Percentiles rank a stretch among this genome's conserved stretches.
Conservation (phyloP, 2,329 filamentous ascomycete genomes). For the Dothideomycetidae sp. region DNA sequence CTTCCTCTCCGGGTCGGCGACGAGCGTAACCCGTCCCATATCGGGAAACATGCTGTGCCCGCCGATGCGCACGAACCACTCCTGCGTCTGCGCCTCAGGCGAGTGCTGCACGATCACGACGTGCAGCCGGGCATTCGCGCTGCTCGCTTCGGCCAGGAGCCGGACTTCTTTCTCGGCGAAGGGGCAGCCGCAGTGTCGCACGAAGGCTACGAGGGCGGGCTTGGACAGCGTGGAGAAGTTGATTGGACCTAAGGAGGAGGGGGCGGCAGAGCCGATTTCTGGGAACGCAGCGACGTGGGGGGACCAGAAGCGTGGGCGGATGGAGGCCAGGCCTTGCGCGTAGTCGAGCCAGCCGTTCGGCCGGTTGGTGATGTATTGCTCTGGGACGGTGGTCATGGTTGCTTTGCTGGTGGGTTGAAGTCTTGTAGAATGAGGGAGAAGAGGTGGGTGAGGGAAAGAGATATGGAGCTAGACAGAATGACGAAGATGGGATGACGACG, state of each 20-base stretch:
- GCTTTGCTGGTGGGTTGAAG: not conserved
- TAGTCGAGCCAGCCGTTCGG: conserved; percentile 9
- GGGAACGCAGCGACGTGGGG: conserved; percentile 8
- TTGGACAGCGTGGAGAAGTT: conserved; percentile 20
- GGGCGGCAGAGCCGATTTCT: conserved; percentile 8
- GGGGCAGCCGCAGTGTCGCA: conserved; percentile 61
- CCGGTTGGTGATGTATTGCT: conserved; percentile 8
- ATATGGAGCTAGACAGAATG: not conserved
- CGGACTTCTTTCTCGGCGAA: conserved; percentile 42
- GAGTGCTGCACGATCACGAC: conserved; percentile 53
- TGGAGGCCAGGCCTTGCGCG: conserved; percentile 8
- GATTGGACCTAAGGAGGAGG: conserved; percentile 4
- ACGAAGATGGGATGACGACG: not conserved
- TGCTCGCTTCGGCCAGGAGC: conserved; percentile 38
- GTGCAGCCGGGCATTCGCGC: conserved; percentile 34
- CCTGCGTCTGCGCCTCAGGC: conserved; percentile 37
- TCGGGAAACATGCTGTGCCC: conserved; percentile 11
- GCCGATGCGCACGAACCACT: conserved; percentile 34
- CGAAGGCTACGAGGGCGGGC: conserved; percentile 50
- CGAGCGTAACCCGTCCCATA: conserved; percentile 25
- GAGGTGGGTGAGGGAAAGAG: not conserved
- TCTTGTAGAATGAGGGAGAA: not conserved
- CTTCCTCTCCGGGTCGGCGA: conserved; percentile 46
- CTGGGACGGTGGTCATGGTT: conserved; percentile 10
- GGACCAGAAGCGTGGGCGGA: conserved; percentile 9